Evolutionary conservation across 164 flowering plant species (phyloP).

Genomic region (Magnolia kwangsiensis): DNA sequence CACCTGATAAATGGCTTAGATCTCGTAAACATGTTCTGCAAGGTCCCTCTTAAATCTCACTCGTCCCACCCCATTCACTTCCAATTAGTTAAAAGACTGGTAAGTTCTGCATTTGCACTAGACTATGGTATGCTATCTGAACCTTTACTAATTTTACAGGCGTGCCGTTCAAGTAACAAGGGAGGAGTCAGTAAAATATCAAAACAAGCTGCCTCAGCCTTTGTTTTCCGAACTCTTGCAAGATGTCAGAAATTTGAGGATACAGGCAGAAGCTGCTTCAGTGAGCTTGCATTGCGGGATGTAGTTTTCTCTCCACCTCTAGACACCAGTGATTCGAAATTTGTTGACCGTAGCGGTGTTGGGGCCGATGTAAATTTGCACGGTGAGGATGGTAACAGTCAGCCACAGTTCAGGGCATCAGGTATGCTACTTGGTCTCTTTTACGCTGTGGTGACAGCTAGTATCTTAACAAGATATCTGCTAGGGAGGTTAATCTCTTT

Average conservation of each 20-base stretch:
- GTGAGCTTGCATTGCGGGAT: constrained; percentile 50
- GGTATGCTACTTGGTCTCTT: constrained; percentile 28
- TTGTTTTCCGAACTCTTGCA: constrained; percentile 56
- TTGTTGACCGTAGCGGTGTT: constrained; percentile 28
- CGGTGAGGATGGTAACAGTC: constrained; percentile 32
- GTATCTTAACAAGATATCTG: neutral
- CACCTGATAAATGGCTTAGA: neutral
- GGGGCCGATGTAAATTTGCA: constrained; percentile 33
- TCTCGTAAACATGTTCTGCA: neutral
- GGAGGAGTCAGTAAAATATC: constrained; percentile 44
- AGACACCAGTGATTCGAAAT: constrained; percentile 30
- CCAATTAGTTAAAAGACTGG: too few relatives aligned
- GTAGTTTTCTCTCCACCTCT: constrained; percentile 39
- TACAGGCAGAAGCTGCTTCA: constrained; percentile 57
- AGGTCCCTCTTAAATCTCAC: neutral
- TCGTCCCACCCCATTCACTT: neutral
- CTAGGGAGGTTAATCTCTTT: neutral
- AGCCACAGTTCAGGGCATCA: constrained; percentile 33
- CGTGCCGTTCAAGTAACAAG: constrained; percentile 43
- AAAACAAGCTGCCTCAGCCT: constrained; percentile 68
- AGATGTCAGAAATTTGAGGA: constrained; percentile 61
- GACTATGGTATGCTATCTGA: constrained; percentile 1
- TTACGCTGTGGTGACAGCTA: neutral
- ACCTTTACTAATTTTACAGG: constrained; percentile 31
- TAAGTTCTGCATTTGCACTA: neutral